Conservation (phyloP, 305 asterid genomes). For the Solanum hybrid region DNA sequence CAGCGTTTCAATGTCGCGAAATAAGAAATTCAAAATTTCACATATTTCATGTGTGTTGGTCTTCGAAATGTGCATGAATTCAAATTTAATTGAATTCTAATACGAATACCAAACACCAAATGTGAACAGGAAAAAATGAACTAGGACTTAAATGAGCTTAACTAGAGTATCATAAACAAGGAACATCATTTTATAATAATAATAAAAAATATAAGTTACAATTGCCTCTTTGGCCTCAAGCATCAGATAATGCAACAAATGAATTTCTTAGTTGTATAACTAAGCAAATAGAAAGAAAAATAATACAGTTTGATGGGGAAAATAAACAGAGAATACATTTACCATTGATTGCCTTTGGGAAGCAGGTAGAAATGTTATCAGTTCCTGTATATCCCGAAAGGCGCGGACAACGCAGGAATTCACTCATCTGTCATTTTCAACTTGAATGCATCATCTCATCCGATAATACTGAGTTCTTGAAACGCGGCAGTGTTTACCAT, state of each 20-base stretch:
- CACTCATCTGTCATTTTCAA: background rate
- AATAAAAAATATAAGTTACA: background rate
- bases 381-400: background rate
- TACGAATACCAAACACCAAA: background rate
- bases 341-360: background rate
- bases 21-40: no score
- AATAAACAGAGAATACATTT: background rate
- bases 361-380: background rate
- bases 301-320: background rate
- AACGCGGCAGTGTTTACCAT: constrained; percentile 56
- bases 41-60: background rate
- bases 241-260: background rate
- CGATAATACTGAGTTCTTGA: constrained; percentile 62
- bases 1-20: background rate
- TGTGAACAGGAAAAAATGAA: no score
- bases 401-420: background rate
- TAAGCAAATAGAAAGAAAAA: background rate
- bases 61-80: background rate
- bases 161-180: background rate
- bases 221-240: background rate
- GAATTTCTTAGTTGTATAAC: background rate
- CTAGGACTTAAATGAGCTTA: background rate
- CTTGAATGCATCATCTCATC: constrained; percentile 55
- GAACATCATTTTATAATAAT: background rate
- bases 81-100: no score